Evolutionary conservation across 2,329 filamentous ascomycete genomes (phyloP).

Genomic region (Aspergillus luchuensis): DNA sequence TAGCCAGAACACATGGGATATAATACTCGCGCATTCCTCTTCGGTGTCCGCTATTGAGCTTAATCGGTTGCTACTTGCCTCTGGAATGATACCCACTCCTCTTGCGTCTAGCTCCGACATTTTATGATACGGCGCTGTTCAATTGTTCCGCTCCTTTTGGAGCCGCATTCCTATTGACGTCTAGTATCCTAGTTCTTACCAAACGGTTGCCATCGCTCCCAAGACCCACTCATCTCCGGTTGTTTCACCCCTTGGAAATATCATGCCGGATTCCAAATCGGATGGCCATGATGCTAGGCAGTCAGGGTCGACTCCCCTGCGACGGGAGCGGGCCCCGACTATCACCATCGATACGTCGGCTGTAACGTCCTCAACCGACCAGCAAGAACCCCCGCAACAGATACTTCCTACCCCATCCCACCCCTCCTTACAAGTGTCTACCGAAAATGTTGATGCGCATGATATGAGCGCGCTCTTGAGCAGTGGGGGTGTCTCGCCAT

Average conservation of each 20-base stretch:
- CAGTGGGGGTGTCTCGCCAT: conserved; percentile 41
- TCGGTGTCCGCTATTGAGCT: conserved; percentile 4
- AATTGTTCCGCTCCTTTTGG: conserved; percentile 22
- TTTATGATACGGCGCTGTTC: conserved; percentile 16
- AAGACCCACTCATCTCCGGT: conserved; percentile 15
- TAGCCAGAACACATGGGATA: conserved; percentile 3
- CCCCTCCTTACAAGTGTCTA: conserved; percentile 41
- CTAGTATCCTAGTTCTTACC: conserved; percentile 18
- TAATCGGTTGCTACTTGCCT: neutral
- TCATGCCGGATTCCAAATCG: conserved; percentile 35
- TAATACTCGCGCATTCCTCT: neutral
- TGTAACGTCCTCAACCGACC: conserved; percentile 45
- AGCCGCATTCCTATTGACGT: conserved; percentile 27
- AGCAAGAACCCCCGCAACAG: conserved; percentile 36
- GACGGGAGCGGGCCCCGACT: conserved; percentile 52
- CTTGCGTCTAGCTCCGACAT: neutral
- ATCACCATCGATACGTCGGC: conserved; percentile 61
- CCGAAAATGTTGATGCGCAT: conserved; percentile 36
- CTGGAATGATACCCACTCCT: conserved; percentile 12
- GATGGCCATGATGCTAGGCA: conserved; percentile 32
- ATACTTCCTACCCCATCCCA: conserved; percentile 38
- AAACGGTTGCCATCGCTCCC: conserved; percentile 6
- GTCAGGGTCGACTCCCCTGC: conserved; percentile 34
- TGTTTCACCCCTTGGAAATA: conserved; percentile 19
- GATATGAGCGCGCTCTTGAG: conserved; percentile 34